These are phyloP conservation scores for Aspergillus melleus DNA, from an alignment of 2,329 filamentous ascomycete genomes.

Conservation along the genomic window DNA sequence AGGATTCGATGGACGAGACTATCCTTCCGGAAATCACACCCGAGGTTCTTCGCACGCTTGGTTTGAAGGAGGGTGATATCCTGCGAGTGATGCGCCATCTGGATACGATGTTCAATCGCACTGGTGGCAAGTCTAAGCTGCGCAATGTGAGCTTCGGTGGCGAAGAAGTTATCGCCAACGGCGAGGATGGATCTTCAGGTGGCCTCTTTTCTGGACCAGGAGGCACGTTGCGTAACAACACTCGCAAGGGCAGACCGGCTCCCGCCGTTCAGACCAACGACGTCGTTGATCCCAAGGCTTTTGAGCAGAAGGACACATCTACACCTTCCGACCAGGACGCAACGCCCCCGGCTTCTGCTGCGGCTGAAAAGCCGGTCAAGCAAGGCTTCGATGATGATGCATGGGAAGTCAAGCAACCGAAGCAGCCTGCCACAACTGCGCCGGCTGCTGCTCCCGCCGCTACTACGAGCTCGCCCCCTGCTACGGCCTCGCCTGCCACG, in stretches of 20 bases:
- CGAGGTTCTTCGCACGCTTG: constrained; percentile 77
- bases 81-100: constrained; percentile 89
- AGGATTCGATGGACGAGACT: constrained; percentile 95
- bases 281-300: constrained; percentile 81
- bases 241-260: constrained; percentile 83
- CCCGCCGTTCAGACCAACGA: constrained; percentile 85
- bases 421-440: constrained; percentile 51
- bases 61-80: constrained; percentile 94
- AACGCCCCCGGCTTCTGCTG: constrained; percentile 52
- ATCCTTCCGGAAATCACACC: constrained; percentile 87
- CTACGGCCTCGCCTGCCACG: constrained; percentile 36
- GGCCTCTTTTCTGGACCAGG: constrained; percentile 91
- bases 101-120: constrained; percentile 75
- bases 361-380: constrained; percentile 49
- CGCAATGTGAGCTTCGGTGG: constrained; percentile 56
- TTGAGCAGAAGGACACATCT: constrained; percentile 63
- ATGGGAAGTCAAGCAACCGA: constrained; percentile 89
- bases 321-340: constrained; percentile 43
- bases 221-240: constrained; percentile 91
- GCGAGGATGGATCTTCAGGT: constrained; percentile 60
- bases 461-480: constrained; percentile 20
- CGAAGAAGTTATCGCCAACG: constrained; percentile 55
- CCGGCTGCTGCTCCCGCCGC: constrained; percentile 27
- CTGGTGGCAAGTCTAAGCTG: constrained; percentile 54
- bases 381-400: constrained; percentile 92